These are phyloP conservation scores for Microdochium nivale DNA, from an alignment of 2,329 filamentous ascomycete species.

Conservation along the genomic window DNA sequence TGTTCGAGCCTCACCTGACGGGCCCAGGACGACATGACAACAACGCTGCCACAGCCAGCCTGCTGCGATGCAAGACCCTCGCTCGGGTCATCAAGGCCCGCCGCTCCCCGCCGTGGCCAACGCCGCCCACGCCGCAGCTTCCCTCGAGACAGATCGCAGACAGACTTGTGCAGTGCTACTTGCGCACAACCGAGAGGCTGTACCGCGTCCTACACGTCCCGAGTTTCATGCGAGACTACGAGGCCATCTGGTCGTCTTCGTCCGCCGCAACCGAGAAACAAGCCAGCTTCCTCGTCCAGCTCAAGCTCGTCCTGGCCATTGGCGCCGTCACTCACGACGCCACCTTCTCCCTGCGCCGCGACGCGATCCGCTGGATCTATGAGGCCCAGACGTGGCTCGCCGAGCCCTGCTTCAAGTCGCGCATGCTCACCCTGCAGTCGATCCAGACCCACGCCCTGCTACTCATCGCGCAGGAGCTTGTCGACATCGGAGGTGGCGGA, in stretches of 20 bases:
- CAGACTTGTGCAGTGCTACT: slow-evolving; percentile 40
- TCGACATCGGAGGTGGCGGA: slow-evolving; percentile 34
- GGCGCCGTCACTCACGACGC: slow-evolving; percentile 39
- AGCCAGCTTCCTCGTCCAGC: slow-evolving; percentile 36
- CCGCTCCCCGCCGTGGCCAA: slow-evolving; percentile 13
- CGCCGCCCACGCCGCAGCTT: slow-evolving; percentile 10
- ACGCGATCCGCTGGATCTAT: slow-evolving; percentile 40
- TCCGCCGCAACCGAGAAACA: slow-evolving; percentile 22
- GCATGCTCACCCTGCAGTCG: slow-evolving; percentile 33
- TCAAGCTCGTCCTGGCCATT: slow-evolving; percentile 45
- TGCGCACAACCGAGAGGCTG: slow-evolving; percentile 48
- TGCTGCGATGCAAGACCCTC: slow-evolving; percentile 31
- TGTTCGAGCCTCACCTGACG: slow-evolving; percentile 13
- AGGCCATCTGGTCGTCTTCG: slow-evolving; percentile 34
- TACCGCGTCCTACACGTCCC: slow-evolving; percentile 50
- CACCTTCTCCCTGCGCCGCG: slow-evolving; percentile 28
- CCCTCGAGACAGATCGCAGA: slow-evolving; percentile 34
- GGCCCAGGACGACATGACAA: slow-evolving; percentile 4
- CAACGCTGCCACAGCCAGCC: slow-evolving; percentile 19
- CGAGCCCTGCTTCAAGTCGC: slow-evolving; percentile 34
- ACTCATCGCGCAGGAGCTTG: slow-evolving; percentile 37
- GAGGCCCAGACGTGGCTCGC: slow-evolving; percentile 44
- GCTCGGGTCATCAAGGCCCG: slow-evolving; percentile 31
- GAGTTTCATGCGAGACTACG: slow-evolving; percentile 45
- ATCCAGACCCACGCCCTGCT: slow-evolving; percentile 46